Conservation (phyloP, 192 early-diverging fungal species). For the Pilaira anomala region DNA sequence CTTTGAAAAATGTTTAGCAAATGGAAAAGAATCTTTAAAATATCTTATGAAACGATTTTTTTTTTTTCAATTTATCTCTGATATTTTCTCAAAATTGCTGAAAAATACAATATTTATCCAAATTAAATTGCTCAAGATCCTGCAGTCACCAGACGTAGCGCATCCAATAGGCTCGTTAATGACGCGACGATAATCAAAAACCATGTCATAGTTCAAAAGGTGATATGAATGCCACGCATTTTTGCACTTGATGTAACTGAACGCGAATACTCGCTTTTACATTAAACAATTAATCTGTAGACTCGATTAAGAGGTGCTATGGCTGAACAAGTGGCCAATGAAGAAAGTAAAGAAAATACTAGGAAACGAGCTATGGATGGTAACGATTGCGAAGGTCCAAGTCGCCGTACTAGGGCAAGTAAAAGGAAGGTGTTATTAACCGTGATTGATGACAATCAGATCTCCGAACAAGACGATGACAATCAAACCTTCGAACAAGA, state of each 20-base stretch:
- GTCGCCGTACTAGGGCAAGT: conserved; percentile 11
- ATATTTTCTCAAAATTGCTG: too few species aligned
- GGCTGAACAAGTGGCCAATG: conserved; percentile 15
- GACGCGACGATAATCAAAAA: conserved; percentile 13
- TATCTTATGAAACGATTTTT: too few species aligned
- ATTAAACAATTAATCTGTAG: conserved; percentile 9
- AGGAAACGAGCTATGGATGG: conserved; percentile 11
- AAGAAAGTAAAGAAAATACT: conserved; percentile 10
- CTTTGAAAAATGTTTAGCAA: too few species aligned
- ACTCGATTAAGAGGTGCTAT: conserved; percentile 10
- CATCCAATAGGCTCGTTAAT: conserved; percentile 10
- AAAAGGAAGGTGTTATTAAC: conserved; percentile 8
- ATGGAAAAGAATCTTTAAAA: too few species aligned
- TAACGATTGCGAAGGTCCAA: conserved; percentile 10
- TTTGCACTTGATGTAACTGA: conserved; percentile 6
- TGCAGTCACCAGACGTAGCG: conserved; percentile 11
- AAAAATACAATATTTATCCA: neutral
- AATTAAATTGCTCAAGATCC: conserved; percentile 8
- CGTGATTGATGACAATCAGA: conserved; percentile 5
- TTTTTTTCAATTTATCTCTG: too few species aligned
- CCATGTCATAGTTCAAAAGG: conserved; percentile 15
- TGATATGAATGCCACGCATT: conserved; percentile 12
- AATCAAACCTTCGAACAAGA: neutral
- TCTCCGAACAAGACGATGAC: neutral
- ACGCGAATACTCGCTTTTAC: conserved; percentile 15